phyloP scores from a whole-genome alignment of 2,329 filamentous ascomycete species.

The Bisporella sp. region DNA sequence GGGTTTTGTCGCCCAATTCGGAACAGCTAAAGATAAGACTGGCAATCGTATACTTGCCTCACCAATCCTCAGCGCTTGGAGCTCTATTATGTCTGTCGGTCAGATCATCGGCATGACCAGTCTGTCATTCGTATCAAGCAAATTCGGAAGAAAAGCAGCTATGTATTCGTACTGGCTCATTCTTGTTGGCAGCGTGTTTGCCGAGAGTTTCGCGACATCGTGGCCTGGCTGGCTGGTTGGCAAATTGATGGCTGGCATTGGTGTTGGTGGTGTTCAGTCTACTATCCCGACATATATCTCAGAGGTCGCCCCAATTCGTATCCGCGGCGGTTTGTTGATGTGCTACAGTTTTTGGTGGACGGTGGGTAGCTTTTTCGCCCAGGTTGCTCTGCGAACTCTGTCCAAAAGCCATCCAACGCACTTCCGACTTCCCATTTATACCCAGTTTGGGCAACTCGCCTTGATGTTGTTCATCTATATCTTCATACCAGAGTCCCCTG shows the following conservation, averaged over 20 bases:
- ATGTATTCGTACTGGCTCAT: slow-evolving; percentile 28
- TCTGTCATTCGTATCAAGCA: slow-evolving; percentile 20
- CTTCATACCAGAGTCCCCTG: slow-evolving; percentile 32
- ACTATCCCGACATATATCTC: slow-evolving; percentile 11
- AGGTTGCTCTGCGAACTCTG: slow-evolving; percentile 31
- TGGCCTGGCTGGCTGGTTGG: slow-evolving; percentile 9
- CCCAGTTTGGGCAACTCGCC: slow-evolving; percentile 37
- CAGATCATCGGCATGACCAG: slow-evolving; percentile 16
- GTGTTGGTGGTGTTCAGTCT: slow-evolving; percentile 10
- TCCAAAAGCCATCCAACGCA: slow-evolving; percentile 25
- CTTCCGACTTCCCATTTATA: slow-evolving; percentile 34
- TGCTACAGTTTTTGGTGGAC: slow-evolving; percentile 31
- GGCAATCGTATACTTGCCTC: slow-evolving; percentile 12
- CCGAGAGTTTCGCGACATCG: slow-evolving; percentile 1
- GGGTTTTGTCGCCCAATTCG: slow-evolving; percentile 7
- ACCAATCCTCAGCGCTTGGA: slow-evolving; percentile 3
- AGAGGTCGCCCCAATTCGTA: slow-evolving; percentile 7
- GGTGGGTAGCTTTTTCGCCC: slow-evolving; percentile 34
- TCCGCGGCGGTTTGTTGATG: slow-evolving; percentile 8
- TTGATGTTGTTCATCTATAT: slow-evolving; percentile 32
- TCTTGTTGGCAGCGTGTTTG: slow-evolving; percentile 14
- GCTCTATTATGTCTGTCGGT: slow-evolving; percentile 9
- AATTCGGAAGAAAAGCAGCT: slow-evolving; percentile 25
- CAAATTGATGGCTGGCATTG: slow-evolving; percentile 14
- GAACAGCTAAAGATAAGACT: slow-evolving; percentile 2